Base-by-base conservation (phyloP, 345 rosid genomes). In the Barbarea vulgaris region DNA sequence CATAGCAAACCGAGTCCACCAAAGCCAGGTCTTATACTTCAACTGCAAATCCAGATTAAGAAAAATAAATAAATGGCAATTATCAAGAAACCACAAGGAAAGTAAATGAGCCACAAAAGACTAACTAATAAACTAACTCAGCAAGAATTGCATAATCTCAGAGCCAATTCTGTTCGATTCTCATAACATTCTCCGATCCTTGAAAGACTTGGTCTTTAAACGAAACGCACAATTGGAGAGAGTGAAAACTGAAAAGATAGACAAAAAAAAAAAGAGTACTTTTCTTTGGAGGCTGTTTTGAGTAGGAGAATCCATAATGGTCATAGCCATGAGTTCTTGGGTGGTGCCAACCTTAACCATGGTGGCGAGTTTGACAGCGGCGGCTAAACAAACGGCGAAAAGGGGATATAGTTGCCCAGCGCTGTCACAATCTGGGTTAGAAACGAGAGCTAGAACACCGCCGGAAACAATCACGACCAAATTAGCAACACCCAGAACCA, bases 21-120 rank as follows among this genome's bases (percentile, higher is more conserved):
- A 77, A 42, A 88, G 86, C 98, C 96, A 94, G 21, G 81, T 84
- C 82, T 81, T 86, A 81, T 94, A 94, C 82, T 85, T 88, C 51
- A 83, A 65, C 97, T 93, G 89, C 69, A 59, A 12, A 64, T 63
- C 12, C 69, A 54, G 11, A 34, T 37, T 12, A 44, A 12, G 1
- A 64, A 65, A 25, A 19, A 54, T 0, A 62, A 64, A 47, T 27
- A 17, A 36, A 56, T 48, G 33, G 7, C 1, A 30, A 64, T 58
- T 56, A 39, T 17, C 37, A 12, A 36, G 17, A 18, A 48, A 74
- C 12, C 39, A 44, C 4, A 59, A 19, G 10, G 9, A 10, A 19
- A 70, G 46, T 46, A 31, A 51, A 18, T 6, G n/a, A 57, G 17
- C 34, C 75, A 34, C 31, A 34, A 60, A 61, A 24, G 9, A 59